Conservation (phyloP, 345 rosid genomes). For the Hevea brasiliensis region DNA sequence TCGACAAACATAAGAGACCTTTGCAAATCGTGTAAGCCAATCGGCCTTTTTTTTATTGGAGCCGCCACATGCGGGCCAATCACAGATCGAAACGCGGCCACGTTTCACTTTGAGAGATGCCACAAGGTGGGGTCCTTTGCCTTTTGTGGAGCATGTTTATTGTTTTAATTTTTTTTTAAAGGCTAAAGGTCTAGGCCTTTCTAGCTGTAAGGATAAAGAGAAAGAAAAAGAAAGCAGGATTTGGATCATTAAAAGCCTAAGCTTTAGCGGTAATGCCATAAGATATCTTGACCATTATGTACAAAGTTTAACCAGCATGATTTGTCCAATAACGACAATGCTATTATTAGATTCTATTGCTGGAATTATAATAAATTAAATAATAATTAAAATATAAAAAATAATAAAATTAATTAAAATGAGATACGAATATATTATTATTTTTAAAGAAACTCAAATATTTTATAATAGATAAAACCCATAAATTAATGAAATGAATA, state of each 20-base stretch:
- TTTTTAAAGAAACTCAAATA: too few species aligned
- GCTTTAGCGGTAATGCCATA: slow-evolving; percentile 25
- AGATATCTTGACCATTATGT: slow-evolving; percentile 6
- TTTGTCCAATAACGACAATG: neutral
- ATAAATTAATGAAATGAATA: too few species aligned
- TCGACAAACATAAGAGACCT: too few species aligned
- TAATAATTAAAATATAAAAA: too few species aligned
- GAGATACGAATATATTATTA: too few species aligned
- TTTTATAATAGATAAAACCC: too few species aligned
- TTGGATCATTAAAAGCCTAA: slow-evolving; percentile 38
- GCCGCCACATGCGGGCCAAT: neutral
- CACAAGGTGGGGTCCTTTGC: too few species aligned
- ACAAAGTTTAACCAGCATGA: neutral
- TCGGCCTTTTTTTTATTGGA: too few species aligned
- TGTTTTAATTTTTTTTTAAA: neutral
- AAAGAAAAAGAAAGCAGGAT: too few species aligned
- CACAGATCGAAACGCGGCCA: neutral
- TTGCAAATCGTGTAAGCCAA: too few species aligned
- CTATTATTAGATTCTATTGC: neutral
- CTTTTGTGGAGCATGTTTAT: neutral
- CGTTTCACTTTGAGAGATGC: neutral
- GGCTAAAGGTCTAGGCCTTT: slow-evolving; percentile 23
- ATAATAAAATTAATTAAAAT: too few species aligned
- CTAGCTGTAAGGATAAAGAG: slow-evolving; percentile 15
- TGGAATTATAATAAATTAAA: too few species aligned